Conservation (phyloP, 148 eudicot species). For the Dianthus caryophyllus region DNA sequence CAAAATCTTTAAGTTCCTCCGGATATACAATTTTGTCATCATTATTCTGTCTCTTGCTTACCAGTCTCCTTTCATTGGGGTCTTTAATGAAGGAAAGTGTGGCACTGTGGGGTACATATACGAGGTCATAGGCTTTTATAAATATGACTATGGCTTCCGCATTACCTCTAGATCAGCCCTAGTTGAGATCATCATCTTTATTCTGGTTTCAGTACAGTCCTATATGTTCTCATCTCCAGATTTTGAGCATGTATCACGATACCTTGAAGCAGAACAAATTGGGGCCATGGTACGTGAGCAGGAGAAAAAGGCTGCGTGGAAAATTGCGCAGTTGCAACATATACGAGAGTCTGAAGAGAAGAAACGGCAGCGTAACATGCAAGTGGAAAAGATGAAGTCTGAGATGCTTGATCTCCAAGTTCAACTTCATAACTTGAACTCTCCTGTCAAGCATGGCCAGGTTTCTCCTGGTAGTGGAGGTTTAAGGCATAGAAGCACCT, state of each 20-base stretch:
- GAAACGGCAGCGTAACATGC: constrained; percentile 84
- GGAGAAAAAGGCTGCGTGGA: constrained; percentile 99
- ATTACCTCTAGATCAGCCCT: constrained; percentile 96
- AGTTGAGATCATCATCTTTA: constrained; percentile 87
- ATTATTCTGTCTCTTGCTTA: constrained; percentile 94
- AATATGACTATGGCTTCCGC: constrained; percentile 91
- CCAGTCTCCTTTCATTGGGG: constrained; percentile 92
- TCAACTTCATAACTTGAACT: constrained; percentile 71
- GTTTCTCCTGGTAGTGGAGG: constrained; percentile 58
- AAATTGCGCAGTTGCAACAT: constrained; percentile 77
- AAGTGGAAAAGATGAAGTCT: constrained; percentile 99
- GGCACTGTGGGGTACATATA: constrained; percentile 78
- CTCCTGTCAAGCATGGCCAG: constrained; percentile 35
- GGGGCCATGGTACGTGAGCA: constrained; percentile 96
- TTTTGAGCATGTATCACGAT: constrained; percentile 88
- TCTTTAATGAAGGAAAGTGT: constrained; percentile 72
- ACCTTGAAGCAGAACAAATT: constrained; percentile 98
- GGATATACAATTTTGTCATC: constrained; percentile 84
- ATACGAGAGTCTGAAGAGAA: constrained; percentile 90
- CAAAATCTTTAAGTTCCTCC: constrained; percentile 80
- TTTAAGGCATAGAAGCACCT: constrained; percentile 52
- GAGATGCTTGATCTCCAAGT: constrained; percentile 95
- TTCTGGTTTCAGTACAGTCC: constrained; percentile 86
- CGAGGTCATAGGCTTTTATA: constrained; percentile 90
- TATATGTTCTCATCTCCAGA: constrained; percentile 94